Conservation (phyloP, 177 flowering plant genomes). For the Vitis hybrid region DNA sequence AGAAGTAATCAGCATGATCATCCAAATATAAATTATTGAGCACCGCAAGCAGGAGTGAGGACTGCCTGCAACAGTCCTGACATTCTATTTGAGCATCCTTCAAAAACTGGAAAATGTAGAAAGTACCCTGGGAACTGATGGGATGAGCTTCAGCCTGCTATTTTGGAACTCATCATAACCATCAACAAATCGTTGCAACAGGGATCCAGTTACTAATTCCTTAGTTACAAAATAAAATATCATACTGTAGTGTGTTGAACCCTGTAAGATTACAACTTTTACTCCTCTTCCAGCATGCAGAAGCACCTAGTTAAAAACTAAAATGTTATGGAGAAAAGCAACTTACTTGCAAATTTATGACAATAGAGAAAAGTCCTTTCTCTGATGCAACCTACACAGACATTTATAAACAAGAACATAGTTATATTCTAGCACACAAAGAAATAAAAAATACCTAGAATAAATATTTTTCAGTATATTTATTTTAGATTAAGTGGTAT, state of each 20-base stretch:
- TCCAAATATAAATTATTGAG: no score
- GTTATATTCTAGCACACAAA: background rate
- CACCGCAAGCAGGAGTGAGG: no score
- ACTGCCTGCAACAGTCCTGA: background rate
- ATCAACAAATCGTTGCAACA: slow-evolving; percentile 94
- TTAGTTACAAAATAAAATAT: slow-evolving; percentile 89
- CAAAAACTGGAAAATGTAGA: background rate
- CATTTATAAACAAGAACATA: slow-evolving; percentile 8
- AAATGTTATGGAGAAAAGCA: background rate
- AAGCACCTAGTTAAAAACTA: slow-evolving; percentile 8
- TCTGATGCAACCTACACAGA: slow-evolving; percentile 77
- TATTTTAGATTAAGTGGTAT: no score
- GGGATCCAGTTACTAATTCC: slow-evolving; percentile 76
- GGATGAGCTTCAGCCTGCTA: slow-evolving; percentile 93
- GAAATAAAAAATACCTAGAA: background rate
- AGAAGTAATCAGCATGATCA: no score
- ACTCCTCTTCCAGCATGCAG: slow-evolving; percentile 4
- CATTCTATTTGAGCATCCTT: slow-evolving; percentile 1
- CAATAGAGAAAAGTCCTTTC: slow-evolving; percentile 82
- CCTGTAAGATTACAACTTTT: slow-evolving; percentile 41
- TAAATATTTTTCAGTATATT: background rate
- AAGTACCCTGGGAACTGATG: slow-evolving; percentile 94
- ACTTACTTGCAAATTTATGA: slow-evolving; percentile 90
- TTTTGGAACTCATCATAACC: slow-evolving; percentile 98
- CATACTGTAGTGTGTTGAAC: slow-evolving; percentile 96